A percentile compares a stretch with the other conserved stretches of the same genome.
phyloP scores from a whole-genome alignment of 139 green algal genomes.

The Pedinophyceae sp. region DNA sequence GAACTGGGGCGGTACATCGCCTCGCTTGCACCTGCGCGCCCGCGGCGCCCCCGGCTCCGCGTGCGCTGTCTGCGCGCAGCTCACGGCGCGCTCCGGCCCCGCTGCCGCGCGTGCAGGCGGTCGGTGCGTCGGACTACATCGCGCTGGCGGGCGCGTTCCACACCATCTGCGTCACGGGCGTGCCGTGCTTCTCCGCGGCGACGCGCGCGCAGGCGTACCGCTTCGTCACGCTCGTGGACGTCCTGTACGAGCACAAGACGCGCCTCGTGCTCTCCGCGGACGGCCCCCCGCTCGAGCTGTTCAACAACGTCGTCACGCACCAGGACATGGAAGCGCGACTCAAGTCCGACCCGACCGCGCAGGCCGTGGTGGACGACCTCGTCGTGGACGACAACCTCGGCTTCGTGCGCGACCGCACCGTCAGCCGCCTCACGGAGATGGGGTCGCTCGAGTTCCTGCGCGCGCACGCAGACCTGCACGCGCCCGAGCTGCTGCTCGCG shows the following conservation, averaged over 20 bases:
- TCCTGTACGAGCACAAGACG: slow-evolving; percentile 83
- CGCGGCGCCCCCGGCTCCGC: too few relatives aligned
- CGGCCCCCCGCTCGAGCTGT: slow-evolving; percentile 57
- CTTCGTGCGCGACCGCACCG: slow-evolving; percentile 81
- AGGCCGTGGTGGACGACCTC: slow-evolving; percentile 11
- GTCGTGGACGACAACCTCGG: slow-evolving; percentile 82
- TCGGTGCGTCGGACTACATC: slow-evolving; percentile 74
- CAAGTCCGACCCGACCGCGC: neutral
- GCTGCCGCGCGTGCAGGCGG: too few relatives aligned
- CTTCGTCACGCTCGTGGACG: slow-evolving; percentile 86
- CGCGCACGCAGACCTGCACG: slow-evolving; percentile 49
- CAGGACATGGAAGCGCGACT: slow-evolving; percentile 12
- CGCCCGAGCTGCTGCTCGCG: slow-evolving; percentile 51
- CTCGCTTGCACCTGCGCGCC: slow-evolving; percentile 2
- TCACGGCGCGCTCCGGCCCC: too few relatives aligned
- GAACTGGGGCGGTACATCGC: neutral
- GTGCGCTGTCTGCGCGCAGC: too few relatives aligned
- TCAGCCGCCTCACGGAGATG: slow-evolving; percentile 87
- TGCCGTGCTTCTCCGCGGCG: slow-evolving; percentile 52
- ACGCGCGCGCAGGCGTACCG: slow-evolving; percentile 57
- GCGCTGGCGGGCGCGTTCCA: slow-evolving; percentile 48
- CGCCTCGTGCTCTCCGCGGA: slow-evolving; percentile 65
- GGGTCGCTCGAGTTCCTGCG: slow-evolving; percentile 59
- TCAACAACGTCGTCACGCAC: slow-evolving; percentile 64
- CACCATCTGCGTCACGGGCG: slow-evolving; percentile 53